Conservation (phyloP, 2,329 filamentous ascomycete species). For the Cercospora brassicicola region DNA sequence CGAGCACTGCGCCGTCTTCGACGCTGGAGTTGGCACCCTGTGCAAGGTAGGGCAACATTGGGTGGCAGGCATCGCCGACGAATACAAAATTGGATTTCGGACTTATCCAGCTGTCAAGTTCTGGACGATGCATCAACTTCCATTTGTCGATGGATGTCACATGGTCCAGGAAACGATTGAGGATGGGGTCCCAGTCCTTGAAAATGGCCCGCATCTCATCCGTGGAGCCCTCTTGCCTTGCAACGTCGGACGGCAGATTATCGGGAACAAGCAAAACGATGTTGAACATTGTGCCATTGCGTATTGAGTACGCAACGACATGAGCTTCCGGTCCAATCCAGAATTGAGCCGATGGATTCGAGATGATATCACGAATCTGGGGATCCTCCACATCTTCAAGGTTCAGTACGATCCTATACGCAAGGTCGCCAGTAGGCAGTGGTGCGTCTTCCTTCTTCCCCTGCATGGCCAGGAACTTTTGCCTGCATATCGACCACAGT, state of each 20-base stretch:
- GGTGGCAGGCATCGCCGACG: slow-evolving; percentile 61
- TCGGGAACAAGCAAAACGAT: slow-evolving; percentile 67
- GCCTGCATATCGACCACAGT: slow-evolving; percentile 60
- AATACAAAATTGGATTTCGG: slow-evolving; percentile 52
- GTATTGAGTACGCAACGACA: slow-evolving; percentile 62
- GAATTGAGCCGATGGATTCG: slow-evolving; percentile 56
- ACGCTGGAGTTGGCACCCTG: slow-evolving; percentile 68
- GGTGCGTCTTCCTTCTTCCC: slow-evolving; percentile 47
- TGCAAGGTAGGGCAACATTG: slow-evolving; percentile 46
- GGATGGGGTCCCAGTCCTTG: slow-evolving; percentile 63
- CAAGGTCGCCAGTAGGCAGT: slow-evolving; percentile 62
- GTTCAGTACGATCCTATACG: slow-evolving; percentile 61
- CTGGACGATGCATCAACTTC: slow-evolving; percentile 62
- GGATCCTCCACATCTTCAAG: slow-evolving; percentile 55
- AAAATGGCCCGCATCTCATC: slow-evolving; percentile 64
- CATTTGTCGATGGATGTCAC: slow-evolving; percentile 66
- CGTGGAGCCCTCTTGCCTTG: slow-evolving; percentile 54
- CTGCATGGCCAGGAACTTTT: slow-evolving; percentile 48
- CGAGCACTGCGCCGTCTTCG: slow-evolving; percentile 67
- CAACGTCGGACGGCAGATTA: slow-evolving; percentile 57
- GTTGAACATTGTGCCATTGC: slow-evolving; percentile 62
- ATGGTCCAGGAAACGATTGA: slow-evolving; percentile 48
- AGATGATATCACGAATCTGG: slow-evolving; percentile 55
- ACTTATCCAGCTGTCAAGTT: slow-evolving; percentile 58
- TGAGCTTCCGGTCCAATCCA: slow-evolving; percentile 66